These are phyloP conservation scores for Pseudognaphalium luteoalbum DNA, from an alignment of 129 eudicot genomes.

Conservation along the genomic window DNA sequence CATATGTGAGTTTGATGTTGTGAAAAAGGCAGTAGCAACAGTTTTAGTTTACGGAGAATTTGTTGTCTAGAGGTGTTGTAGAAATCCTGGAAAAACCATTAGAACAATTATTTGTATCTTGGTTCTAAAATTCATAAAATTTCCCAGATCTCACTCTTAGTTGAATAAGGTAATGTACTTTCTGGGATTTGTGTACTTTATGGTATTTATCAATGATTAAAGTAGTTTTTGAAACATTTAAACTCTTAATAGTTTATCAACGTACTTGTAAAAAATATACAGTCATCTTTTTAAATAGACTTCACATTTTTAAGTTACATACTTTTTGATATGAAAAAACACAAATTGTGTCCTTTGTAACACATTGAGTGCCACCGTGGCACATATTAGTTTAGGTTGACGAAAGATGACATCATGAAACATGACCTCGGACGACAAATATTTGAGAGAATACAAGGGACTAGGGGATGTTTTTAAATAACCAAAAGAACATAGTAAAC, in stretches of 20 bases:
- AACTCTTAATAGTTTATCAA: neutral
- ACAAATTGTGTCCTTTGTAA: neutral
- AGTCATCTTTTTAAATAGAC: too few relatives aligned
- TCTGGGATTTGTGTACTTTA: constrained; percentile 6
- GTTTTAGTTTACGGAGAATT: constrained; percentile 26
- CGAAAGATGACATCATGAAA: neutral
- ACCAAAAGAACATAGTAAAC: constrained; percentile 30
- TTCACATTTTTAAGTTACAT: too few relatives aligned
- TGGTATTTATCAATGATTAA: neutral
- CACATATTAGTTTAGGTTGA: constrained; percentile 7
- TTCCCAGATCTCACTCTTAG: constrained; percentile 1
- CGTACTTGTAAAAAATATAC: too few relatives aligned
- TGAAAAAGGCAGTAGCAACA: constrained; percentile 18
- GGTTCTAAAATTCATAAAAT: neutral
- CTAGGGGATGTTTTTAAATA: constrained; percentile 7
- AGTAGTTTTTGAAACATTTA: neutral
- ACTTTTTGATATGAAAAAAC: neutral
- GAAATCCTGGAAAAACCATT: constrained; percentile 23
- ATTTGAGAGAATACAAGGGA: neutral
- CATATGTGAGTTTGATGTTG: constrained; percentile 9
- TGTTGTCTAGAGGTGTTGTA: constrained; percentile 22
- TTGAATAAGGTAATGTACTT: neutral
- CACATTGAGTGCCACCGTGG: neutral
- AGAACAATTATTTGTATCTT: constrained; percentile 5
- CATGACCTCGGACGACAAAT: neutral